These are phyloP conservation scores for Wakefieldia striispora DNA, from an alignment of 768 basidiomycete species.

Conservation along the genomic window DNA sequence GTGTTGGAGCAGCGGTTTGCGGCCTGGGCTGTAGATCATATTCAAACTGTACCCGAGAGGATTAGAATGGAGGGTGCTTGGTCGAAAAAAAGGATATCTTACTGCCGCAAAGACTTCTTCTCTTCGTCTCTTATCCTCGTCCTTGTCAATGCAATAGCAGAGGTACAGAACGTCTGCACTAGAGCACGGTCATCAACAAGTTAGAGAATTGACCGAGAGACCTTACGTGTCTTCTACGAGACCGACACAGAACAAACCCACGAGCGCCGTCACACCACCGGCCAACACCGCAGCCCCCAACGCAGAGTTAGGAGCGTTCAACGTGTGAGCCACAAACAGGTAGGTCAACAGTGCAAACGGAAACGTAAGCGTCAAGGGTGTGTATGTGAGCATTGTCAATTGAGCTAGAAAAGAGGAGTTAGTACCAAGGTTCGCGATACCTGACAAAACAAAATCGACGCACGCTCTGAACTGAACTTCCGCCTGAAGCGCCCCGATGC, in stretches of 20 bases:
- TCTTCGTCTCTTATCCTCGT: slow-evolving; percentile 47
- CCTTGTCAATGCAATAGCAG: slow-evolving; percentile 65
- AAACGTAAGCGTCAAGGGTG: slow-evolving; percentile 76
- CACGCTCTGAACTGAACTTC: slow-evolving; percentile 60
- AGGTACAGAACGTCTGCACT: slow-evolving; percentile 67
- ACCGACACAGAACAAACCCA: slow-evolving; percentile 80
- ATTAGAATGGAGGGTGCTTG: slow-evolving; percentile 3
- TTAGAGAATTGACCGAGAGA: neutral
- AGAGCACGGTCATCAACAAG: neutral
- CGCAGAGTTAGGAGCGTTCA: slow-evolving; percentile 67
- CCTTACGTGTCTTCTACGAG: slow-evolving; percentile 74
- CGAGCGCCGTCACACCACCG: slow-evolving; percentile 76
- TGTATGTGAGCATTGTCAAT: slow-evolving; percentile 66
- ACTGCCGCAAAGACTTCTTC: slow-evolving; percentile 58
- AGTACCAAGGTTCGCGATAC: neutral
- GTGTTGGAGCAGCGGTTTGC: slow-evolving; percentile 2
- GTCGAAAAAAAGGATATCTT: slow-evolving; percentile 19
- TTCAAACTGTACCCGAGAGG: slow-evolving; percentile 34
- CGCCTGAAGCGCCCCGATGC: slow-evolving; percentile 39
- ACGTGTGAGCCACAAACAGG: slow-evolving; percentile 83
- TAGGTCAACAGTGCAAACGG: slow-evolving; percentile 83
- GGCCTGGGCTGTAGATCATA: slow-evolving; percentile 33
- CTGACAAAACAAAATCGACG: slow-evolving; percentile 19
- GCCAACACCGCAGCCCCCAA: slow-evolving; percentile 74
- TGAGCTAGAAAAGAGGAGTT: slow-evolving; percentile 39